Evolutionary conservation across 768 basidiomycete genomes (phyloP).

Genomic region (Auricularia heimuer): DNA sequence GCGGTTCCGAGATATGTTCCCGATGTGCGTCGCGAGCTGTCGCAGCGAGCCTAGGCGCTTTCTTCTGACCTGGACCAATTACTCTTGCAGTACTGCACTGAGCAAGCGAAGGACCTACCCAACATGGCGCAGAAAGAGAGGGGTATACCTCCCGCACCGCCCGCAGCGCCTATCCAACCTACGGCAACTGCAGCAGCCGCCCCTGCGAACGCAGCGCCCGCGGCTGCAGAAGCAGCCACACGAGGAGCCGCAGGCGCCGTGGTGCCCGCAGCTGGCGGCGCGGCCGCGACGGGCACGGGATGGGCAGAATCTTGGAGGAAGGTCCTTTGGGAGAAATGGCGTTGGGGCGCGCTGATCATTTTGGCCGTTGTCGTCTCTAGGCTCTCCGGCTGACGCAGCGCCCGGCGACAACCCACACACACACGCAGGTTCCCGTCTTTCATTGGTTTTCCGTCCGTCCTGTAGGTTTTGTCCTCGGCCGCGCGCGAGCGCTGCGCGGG

Average conservation of each 20-base stretch:
- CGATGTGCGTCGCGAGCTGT: constrained; percentile 46
- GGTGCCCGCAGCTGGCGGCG: constrained; percentile 12
- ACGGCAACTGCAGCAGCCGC: constrained; percentile 13
- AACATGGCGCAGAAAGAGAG: constrained; percentile 87
- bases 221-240: constrained; percentile 11
- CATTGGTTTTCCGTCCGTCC: not conserved
- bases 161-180: constrained; percentile 12
- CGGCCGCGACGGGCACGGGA: constrained; percentile 24
- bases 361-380: constrained; percentile 70
- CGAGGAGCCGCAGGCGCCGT: constrained; percentile 15
- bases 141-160: constrained; percentile 34
- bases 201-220: constrained; percentile 11
- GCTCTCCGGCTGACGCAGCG: constrained; percentile 32
- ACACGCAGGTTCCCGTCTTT: not conserved
- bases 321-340: constrained; percentile 75
- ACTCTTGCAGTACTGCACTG: constrained; percentile 53
- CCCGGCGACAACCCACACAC: not conserved
- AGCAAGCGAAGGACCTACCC: constrained; percentile 61
- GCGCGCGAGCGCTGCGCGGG: not conserved
- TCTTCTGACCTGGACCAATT: constrained; percentile 10
- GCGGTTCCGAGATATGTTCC: constrained; percentile 82
- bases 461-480: not conserved
- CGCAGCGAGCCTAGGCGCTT: not conserved
- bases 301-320: constrained; percentile 56
- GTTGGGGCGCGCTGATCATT: constrained; percentile 70